These are phyloP conservation scores for Plasmopara muralis DNA, from an alignment of 352 stramenopile genomes.

Conservation along the genomic window DNA sequence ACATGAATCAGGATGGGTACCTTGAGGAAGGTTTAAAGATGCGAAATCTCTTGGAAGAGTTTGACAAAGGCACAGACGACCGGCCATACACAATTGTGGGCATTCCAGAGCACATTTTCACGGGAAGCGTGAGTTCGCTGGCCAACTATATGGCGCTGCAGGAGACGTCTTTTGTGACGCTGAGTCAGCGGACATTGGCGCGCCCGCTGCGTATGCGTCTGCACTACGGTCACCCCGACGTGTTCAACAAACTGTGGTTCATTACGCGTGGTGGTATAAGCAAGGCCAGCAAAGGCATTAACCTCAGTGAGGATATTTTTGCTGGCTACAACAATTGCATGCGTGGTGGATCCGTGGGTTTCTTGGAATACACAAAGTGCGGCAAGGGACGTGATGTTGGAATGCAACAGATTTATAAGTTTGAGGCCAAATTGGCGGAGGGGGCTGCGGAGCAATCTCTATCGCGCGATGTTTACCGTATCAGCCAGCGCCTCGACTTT, in stretches of 20 bases:
- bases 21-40: constrained; percentile 99
- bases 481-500: constrained; percentile 97
- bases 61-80: constrained; percentile 74
- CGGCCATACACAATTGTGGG: constrained; percentile 93
- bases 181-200: constrained; percentile 95
- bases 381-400: constrained; percentile 99
- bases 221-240: constrained; percentile 98
- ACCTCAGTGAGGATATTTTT: constrained; percentile 99
- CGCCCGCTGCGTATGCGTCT: constrained; percentile 94
- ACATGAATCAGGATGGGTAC: constrained; percentile 99
- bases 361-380: constrained; percentile 99
- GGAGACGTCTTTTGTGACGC: constrained; percentile 98
- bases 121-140: constrained; percentile 95
- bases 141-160: constrained; percentile 99
- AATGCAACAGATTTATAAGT: constrained; percentile 99
- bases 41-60: constrained; percentile 98
- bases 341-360: constrained; percentile 92
- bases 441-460: constrained; percentile 97
- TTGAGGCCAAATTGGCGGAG: constrained; percentile 97
- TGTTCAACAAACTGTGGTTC: constrained; percentile 99
- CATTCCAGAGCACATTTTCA: constrained; percentile 99
- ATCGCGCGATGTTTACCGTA: constrained; percentile 96
- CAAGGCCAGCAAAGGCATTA: constrained; percentile 99
- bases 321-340: constrained; percentile 98
- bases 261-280: constrained; percentile 98